Base-by-base conservation (phyloP, 1,284 basidiomycete species). In the Hypsizygus ulmarius region DNA sequence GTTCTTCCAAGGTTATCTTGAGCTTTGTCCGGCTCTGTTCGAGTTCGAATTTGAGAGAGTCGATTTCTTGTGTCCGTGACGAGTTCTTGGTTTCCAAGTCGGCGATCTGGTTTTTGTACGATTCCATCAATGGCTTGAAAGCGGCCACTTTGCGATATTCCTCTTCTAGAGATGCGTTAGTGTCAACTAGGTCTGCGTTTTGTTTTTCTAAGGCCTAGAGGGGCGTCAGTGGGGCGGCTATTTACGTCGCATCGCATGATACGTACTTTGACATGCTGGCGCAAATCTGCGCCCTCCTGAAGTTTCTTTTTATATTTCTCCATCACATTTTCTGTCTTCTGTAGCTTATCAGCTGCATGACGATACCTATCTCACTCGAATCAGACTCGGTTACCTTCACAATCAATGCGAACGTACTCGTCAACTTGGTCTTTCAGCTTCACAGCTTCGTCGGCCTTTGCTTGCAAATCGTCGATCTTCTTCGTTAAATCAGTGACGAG, bases 281-380 rank as follows among this genome's bases (percentile, higher is more conserved):
- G 83, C 33, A 96, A 75, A 58, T 95, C 91, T 2, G 90, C 91
- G 3, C 87, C 84, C 64, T 97, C 96, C 59, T 98, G 96, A 3
- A 98, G 78, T 70, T 98, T 98, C 78, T 93, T 96, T 75, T 96
- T 96, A 72, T 97, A 97, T 68, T 98, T 99, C 68, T 98, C 94
- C 78, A 97, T 93, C 28, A 96, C 94, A 60, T 96, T 96, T 66
- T 98, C 96, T 5, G 87, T 90, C 74, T 96, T 97, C 61, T 92
- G 87, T 28, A 94, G 72, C 53, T 86, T 90, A 59, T 97, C 96
- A 3, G 90, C 89, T 3, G 91, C 86, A 68, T 97, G 93, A 16
- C 87, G 86, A 58, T 89, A 89, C 62, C 91, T 93, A 38, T 30
- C 7, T n/a, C 25, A 38, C 12, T 9, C 54, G 14, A 47, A 39